Conservation (phyloP, 768 basidiomycete genomes). For the Boletus fagicola region DNA sequence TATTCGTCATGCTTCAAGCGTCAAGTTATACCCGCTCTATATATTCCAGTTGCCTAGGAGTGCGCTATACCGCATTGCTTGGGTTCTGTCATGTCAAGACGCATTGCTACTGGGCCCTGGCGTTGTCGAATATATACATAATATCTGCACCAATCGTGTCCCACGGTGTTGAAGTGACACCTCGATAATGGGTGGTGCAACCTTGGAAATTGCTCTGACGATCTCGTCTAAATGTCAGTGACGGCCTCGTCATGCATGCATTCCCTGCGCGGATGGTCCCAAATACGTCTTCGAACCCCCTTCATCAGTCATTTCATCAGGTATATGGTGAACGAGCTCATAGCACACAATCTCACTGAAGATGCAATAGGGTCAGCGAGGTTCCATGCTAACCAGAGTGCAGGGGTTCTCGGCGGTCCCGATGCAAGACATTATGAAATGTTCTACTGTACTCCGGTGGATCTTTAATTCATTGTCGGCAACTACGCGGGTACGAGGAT, state of each 20-base stretch:
- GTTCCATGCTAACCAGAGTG: background rate
- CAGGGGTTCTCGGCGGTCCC: background rate
- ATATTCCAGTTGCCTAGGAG: background rate
- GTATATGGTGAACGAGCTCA: background rate
- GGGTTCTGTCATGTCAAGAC: background rate
- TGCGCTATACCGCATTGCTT: background rate
- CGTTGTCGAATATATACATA: background rate
- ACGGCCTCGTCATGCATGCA: background rate
- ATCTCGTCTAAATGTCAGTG: background rate
- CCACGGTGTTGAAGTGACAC: background rate
- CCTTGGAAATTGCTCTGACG: background rate
- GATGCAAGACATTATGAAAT: background rate
- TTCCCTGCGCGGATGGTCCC: background rate
- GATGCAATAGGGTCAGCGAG: background rate
- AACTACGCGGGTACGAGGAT: background rate
- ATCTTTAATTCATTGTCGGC: conserved; percentile 6
- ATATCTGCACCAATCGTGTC: too few species aligned
- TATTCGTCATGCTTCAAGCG: too few species aligned
- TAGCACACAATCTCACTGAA: background rate
- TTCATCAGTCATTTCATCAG: background rate
- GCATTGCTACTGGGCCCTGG: background rate
- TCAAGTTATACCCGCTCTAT: background rate
- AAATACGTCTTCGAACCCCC: background rate
- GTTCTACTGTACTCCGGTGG: background rate
- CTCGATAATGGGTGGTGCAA: background rate